Evolutionary conservation across 805 yeast species (phyloP), one percentile per base, ranked within the genome.

Genomic region (Kuraishia piskuri): DNA sequence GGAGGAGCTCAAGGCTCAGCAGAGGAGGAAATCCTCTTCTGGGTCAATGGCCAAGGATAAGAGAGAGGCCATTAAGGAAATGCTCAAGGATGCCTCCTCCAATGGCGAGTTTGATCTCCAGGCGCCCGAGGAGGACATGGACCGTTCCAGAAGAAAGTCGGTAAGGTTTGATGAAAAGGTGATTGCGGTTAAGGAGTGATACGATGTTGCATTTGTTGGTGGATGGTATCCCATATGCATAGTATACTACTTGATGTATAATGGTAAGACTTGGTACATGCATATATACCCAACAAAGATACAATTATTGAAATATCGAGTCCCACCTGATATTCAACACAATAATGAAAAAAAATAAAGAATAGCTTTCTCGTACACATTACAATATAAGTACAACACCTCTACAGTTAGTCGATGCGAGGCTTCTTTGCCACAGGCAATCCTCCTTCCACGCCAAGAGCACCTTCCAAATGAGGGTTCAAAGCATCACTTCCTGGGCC

Each of bases 101-200:
- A 24, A 25, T 12, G 49, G 71, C 5, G 79, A 75, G 50, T 71
- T 81, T 53, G 86, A 81, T 46, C 62, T 82, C 24, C 74, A 66
- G 14, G 63, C 72, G 2, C 84, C 83, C 1, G 67, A 65, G 2
- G 62, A 66, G 55, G 61, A 36, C 57, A 63, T 46, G 56, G 73
- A 66, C 1, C 20, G 36, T 4, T 75, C 70, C 54, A 74, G 88
- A 68, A 71, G 87, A 62, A 82, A 83, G 57, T 80, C 86, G 4
- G 88, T 84, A 2, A 70, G 88, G 57, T 84, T 84, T 59, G 84
- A 82, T 57, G 85, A 80, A 54, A 74, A 75, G 54, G 88, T 84
- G 9, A 69, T 76, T 36, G 75, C 80, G n/a, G 80, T 79, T 6
- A 68, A 68, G 9, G 71, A 73, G 40, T 31, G 17, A 12, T 12